phyloP scores from a whole-genome alignment of 1,139 yeast genomes.

The Trichomonascaceae sp. region DNA sequence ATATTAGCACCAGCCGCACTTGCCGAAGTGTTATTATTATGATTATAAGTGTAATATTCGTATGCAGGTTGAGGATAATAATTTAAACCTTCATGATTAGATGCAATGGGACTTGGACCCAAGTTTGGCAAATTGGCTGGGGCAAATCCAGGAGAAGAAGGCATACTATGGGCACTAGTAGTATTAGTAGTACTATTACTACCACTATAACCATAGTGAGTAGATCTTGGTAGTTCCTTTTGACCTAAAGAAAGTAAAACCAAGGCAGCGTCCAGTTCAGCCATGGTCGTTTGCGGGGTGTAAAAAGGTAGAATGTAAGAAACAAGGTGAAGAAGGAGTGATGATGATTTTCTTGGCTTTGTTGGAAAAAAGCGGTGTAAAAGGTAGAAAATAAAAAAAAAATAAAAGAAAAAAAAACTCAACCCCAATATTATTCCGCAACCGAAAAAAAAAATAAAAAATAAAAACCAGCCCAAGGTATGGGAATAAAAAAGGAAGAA shows the following conservation, averaged over 20 bases:
- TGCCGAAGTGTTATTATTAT: background rate
- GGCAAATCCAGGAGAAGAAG: background rate
- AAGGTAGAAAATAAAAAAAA: background rate
- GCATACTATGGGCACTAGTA: background rate
- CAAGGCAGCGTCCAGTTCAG: slow-evolving; percentile 13
- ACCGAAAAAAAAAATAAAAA: no score
- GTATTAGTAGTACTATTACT: background rate
- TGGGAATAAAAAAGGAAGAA: background rate
- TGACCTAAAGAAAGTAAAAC: slow-evolving; percentile 10
- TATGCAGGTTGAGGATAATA: slow-evolving; percentile 2
- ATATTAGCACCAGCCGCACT: background rate
- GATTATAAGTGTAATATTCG: background rate
- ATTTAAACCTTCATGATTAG: background rate
- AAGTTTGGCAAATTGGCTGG: background rate
- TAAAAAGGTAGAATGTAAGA: background rate
- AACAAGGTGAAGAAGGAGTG: background rate
- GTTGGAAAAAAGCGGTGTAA: background rate
- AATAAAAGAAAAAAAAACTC: background rate
- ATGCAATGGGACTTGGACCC: background rate
- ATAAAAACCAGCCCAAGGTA: background rate
- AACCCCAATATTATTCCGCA: background rate
- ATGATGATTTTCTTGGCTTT: background rate
- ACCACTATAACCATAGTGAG: background rate
- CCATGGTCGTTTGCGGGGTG: slow-evolving; percentile 4
- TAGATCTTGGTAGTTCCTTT: slow-evolving; percentile 2